Percentiles rank a stretch among this genome's conserved stretches.
Evolutionary conservation across 169 alveolate genomes (phyloP).

Genomic region (Eimeria nieschulzi): DNA sequence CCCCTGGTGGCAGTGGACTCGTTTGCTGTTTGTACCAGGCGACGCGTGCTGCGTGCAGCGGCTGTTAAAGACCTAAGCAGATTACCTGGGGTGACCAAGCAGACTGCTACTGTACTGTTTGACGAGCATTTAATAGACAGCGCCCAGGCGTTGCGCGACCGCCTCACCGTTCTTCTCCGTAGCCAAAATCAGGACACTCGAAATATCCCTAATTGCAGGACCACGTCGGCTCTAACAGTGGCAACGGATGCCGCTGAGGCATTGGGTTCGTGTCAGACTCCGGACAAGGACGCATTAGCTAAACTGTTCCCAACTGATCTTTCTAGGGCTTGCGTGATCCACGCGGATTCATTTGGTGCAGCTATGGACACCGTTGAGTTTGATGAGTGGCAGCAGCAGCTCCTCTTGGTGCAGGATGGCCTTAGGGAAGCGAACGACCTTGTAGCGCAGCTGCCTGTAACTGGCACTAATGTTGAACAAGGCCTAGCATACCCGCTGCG

Average conservation of each 20-base stretch:
- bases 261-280: not conserved
- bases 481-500: not conserved
- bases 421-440: constrained; percentile 1
- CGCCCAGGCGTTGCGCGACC: constrained; percentile 45
- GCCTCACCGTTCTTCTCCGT: not conserved
- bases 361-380: constrained; percentile 53
- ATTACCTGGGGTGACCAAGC: constrained; percentile 53
- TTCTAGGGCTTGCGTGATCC: constrained; percentile 51
- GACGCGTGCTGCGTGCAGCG: constrained; percentile 26
- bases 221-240: not conserved
- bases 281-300: not conserved
- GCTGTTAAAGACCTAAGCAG: constrained; percentile 31
- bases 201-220: not conserved
- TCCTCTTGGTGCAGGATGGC: constrained; percentile 32
- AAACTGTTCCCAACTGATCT: constrained; percentile 58
- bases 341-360: constrained; percentile 49
- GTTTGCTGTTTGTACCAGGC: not conserved
- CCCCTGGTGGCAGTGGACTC: too few relatives aligned
- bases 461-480: not conserved
- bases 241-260: not conserved
- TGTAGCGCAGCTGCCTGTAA: constrained; percentile 8
- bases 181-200: not conserved
- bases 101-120: constrained; percentile 36
- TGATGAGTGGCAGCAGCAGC: constrained; percentile 69
- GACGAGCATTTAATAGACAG: constrained; percentile 40